These are phyloP conservation scores for Leishmania tropica DNA, from an alignment of 208 protist species.

Conservation along the genomic window DNA sequence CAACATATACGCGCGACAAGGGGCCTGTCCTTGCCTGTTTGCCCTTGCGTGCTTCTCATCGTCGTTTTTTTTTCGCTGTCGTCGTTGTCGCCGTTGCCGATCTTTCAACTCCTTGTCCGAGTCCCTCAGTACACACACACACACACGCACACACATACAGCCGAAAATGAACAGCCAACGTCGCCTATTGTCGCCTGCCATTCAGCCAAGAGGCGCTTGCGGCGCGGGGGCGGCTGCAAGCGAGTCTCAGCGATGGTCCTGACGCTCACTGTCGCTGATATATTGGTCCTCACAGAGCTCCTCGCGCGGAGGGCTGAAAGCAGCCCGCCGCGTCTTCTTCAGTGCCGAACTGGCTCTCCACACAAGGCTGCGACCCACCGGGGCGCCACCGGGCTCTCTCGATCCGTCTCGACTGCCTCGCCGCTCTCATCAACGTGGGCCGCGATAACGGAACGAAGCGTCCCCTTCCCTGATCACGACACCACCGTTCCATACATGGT, in stretches of 20 bases:
- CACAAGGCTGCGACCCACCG: not conserved
- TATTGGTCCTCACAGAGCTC: not conserved
- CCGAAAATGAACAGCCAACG: not conserved
- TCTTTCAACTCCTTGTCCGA: not conserved
- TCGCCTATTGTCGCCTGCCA: not conserved
- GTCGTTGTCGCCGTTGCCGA: too few species aligned
- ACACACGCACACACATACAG: not conserved
- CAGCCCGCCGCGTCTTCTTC: not conserved
- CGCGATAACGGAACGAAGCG: conserved; percentile 10
- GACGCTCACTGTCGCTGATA: not conserved
- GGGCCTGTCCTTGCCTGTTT: too few species aligned
- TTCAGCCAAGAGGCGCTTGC: not conserved
- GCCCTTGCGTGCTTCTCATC: not conserved
- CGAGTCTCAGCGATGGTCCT: not conserved
- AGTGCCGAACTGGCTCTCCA: not conserved
- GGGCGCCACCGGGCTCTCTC: conserved; percentile 1
- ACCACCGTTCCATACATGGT: conserved; percentile 14
- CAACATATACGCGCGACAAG: too few species aligned
- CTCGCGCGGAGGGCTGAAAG: not conserved
- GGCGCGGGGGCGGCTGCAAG: not conserved
- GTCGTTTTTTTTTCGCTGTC: too few species aligned
- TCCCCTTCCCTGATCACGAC: conserved; percentile 1
- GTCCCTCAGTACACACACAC: not conserved
- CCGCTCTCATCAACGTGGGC: conserved; percentile 18
- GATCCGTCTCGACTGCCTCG: conserved; percentile 22